A percentile compares a stretch with the other conserved stretches of the same genome.
Evolutionary conservation across 2,329 filamentous ascomycete species (phyloP).

Genomic region (Trichoderma lentiforme): DNA sequence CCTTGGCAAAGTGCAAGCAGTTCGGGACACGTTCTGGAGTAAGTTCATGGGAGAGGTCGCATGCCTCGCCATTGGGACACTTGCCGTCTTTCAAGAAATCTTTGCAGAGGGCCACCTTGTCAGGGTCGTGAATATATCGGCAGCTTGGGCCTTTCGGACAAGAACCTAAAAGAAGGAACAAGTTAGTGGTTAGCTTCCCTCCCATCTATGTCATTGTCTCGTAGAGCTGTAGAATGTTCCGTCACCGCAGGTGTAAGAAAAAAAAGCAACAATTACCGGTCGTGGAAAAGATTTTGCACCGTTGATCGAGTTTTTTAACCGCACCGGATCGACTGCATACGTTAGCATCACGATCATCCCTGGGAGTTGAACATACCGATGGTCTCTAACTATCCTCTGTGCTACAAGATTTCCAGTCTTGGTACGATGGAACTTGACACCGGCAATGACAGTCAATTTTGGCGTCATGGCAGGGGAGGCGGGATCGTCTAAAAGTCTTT

Average conservation of each 20-base stretch:
- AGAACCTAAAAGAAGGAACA: constrained; percentile 58
- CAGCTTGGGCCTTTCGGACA: constrained; percentile 80
- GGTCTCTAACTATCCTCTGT: constrained; percentile 68
- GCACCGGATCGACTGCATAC: constrained; percentile 46
- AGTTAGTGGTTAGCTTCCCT: constrained; percentile 42
- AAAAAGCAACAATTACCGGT: constrained; percentile 59
- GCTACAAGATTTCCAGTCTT: constrained; percentile 85
- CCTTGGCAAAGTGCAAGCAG: constrained; percentile 86
- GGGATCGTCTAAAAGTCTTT: constrained; percentile 46
- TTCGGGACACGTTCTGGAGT: constrained; percentile 79
- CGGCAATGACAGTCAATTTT: constrained; percentile 68
- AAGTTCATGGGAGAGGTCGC: constrained; percentile 87
- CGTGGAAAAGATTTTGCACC: constrained; percentile 69
- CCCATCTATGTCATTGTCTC: constrained; percentile 37
- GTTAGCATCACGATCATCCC: constrained; percentile 37
- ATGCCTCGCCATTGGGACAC: constrained; percentile 73
- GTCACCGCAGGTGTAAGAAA: constrained; percentile 24
- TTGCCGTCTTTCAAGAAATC: constrained; percentile 75
- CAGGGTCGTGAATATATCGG: constrained; percentile 76
- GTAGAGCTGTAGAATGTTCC: constrained; percentile 22
- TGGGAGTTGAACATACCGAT: constrained; percentile 58
- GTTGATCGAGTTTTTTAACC: constrained; percentile 67
- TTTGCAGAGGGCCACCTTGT: constrained; percentile 88
- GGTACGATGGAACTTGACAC: constrained; percentile 79
- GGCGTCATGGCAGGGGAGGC: constrained; percentile 67